These are phyloP conservation scores for Blastocystis hominis DNA, from an alignment of 352 stramenopile genomes.

Conservation along the genomic window DNA sequence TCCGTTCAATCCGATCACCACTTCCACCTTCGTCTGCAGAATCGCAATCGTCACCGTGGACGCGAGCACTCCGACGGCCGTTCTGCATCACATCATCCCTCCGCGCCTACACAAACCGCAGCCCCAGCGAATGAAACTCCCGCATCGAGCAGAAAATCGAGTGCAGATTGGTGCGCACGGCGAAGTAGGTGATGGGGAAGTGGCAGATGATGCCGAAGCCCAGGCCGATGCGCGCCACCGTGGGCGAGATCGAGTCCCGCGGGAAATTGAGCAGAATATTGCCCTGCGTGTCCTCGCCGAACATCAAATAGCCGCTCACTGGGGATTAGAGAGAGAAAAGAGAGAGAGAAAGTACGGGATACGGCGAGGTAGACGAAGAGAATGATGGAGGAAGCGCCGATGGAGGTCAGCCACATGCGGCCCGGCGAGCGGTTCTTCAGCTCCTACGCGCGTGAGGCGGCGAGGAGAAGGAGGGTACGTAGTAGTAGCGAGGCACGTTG, in stretches of 20 bases:
- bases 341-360: neutral
- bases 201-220: constrained; percentile 47
- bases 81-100: neutral
- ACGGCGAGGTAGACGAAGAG: constrained; percentile 44
- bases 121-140: neutral
- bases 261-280: constrained; percentile 56
- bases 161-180: constrained; percentile 45
- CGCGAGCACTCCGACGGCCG: neutral
- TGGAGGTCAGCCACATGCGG: constrained; percentile 47
- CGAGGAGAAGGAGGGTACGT: neutral
- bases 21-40: constrained; percentile 47
- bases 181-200: constrained; percentile 54
- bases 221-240: constrained; percentile 33
- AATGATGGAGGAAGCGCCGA: constrained; percentile 33
- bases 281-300: constrained; percentile 21
- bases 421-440: constrained; percentile 52
- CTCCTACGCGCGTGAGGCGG: neutral
- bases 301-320: constrained; percentile 52
- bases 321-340: neutral
- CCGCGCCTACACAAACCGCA: constrained; percentile 6
- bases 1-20: constrained; percentile 53
- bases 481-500: constrained; percentile 57
- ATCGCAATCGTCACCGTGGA: constrained; percentile 44
- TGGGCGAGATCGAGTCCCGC: constrained; percentile 32
- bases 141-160: constrained; percentile 29